Evolutionary conservation across 345 rosid species (phyloP).

Genomic region (Pistacia integerrima): DNA sequence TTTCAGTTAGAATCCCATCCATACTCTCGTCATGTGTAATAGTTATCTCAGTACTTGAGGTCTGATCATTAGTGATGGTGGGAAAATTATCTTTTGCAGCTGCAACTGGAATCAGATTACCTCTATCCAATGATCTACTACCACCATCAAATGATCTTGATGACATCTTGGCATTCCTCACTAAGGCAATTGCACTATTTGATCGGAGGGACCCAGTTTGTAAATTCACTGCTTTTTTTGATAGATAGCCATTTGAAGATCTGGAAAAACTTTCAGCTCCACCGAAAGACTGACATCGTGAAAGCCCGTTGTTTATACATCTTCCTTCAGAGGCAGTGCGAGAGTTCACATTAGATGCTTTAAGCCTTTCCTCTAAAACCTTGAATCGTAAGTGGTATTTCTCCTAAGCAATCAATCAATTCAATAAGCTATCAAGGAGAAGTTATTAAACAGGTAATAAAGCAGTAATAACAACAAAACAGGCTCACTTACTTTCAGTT

Average conservation of each 20-base stretch:
- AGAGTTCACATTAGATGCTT: constrained; percentile 56
- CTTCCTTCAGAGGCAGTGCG: constrained; percentile 62
- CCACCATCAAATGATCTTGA: constrained; percentile 97
- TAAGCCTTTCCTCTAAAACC: constrained; percentile 87
- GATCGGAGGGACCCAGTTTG: constrained; percentile 28
- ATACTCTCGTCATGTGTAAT: constrained; percentile 13
- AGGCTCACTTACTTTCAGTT: constrained; percentile 62
- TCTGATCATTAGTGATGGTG: constrained; percentile 9
- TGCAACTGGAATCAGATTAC: constrained; percentile 37
- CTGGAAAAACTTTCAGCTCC: constrained; percentile 78
- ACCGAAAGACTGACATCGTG: constrained; percentile 94
- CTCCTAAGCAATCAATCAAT: constrained; percentile 51
- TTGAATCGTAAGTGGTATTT: constrained; percentile 87
- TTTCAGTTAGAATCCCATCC: constrained; percentile 26
- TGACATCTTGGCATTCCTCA: constrained; percentile 93
- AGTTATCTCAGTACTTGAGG: constrained; percentile 33
- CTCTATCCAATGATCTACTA: constrained; percentile 71
- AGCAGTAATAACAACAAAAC: neutral
- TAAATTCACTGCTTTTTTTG: constrained; percentile 46
- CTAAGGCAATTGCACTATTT: constrained; percentile 55
- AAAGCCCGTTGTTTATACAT: constrained; percentile 74
- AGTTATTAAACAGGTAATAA: neutral
- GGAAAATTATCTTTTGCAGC: constrained; percentile 16
- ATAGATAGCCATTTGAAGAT: constrained; percentile 67
- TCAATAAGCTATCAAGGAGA: neutral